Conservation (phyloP, 495 filamentous ascomycete genomes). For the Penicillium tannophilum region DNA sequence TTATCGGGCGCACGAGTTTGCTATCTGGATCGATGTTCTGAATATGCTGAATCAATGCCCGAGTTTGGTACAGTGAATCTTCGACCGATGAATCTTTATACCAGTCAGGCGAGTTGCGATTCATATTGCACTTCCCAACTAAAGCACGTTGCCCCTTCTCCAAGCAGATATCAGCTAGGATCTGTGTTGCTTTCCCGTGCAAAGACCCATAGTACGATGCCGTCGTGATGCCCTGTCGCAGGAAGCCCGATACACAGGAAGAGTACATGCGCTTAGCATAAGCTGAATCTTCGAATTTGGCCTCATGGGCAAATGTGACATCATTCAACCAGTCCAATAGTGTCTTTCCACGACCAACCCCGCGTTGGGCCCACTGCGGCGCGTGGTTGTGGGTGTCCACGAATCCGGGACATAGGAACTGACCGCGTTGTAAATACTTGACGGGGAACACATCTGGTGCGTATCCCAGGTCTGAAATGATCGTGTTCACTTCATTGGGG, state of each 20-base stretch:
- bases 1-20: constrained; percentile 53
- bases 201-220: constrained; percentile 66
- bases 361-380: constrained; percentile 64
- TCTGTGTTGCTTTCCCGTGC: constrained; percentile 58
- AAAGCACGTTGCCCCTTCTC: constrained; percentile 62
- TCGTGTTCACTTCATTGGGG: constrained; percentile 20
- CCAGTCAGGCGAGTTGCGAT: constrained; percentile 60
- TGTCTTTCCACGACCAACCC: constrained; percentile 57
- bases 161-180: constrained; percentile 61
- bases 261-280: constrained; percentile 58
- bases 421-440: constrained; percentile 44
- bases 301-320: constrained; percentile 65
- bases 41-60: constrained; percentile 53
- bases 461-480: constrained; percentile 31
- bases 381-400: constrained; percentile 69
- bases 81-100: constrained; percentile 55
- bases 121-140: constrained; percentile 69
- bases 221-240: constrained; percentile 66
- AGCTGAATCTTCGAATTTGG: constrained; percentile 53
- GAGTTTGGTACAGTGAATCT: constrained; percentile 54
- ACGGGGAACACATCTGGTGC: constrained; percentile 36
- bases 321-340: constrained; percentile 62
- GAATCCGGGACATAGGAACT: constrained; percentile 63
- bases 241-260: constrained; percentile 55
- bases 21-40: constrained; percentile 21